phyloP scores from a whole-genome alignment of 805 yeast species.

The Saccharomycopsis microspora region DNA sequence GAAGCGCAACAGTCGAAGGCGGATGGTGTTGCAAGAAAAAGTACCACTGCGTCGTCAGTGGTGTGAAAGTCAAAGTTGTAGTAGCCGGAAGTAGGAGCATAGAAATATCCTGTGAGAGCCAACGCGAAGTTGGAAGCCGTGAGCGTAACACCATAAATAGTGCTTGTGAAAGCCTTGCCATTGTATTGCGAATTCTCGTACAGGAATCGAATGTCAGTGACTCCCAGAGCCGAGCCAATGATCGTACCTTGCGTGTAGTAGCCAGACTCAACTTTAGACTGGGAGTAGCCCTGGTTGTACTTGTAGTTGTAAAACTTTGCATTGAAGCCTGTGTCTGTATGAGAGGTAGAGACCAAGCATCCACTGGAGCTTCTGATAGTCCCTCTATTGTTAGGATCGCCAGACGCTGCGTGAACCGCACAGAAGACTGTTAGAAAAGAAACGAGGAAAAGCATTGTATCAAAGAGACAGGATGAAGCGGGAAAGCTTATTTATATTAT shows the following conservation, averaged over 20 bases:
- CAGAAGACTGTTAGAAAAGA: no score
- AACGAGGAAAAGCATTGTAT: no score
- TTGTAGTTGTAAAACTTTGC: constrained; percentile 2
- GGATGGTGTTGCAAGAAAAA: constrained; percentile 22
- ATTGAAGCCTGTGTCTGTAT: not conserved
- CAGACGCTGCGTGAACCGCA: not conserved
- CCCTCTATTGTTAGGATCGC: constrained; percentile 3
- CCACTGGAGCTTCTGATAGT: not conserved
- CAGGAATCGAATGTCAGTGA: not conserved
- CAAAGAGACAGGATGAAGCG: no score
- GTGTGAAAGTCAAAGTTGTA: constrained; percentile 19
- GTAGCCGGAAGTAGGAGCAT: constrained; percentile 23
- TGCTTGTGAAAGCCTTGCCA: not conserved
- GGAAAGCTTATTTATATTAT: no score
- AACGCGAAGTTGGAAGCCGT: constrained; percentile 19
- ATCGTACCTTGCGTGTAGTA: not conserved
- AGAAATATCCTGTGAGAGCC: constrained; percentile 21
- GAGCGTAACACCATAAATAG: constrained; percentile 17
- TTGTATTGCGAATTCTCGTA: not conserved
- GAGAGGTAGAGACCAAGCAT: not conserved
- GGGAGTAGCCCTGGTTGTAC: not conserved
- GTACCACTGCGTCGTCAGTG: constrained; percentile 24
- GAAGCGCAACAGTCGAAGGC: constrained; percentile 25
- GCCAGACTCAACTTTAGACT: not conserved
- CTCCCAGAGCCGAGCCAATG: not conserved